A percentile compares a stretch with the other conserved stretches of the same genome.
phyloP scores from a whole-genome alignment of 306 rosid species.

The Benincasa hispida region DNA sequence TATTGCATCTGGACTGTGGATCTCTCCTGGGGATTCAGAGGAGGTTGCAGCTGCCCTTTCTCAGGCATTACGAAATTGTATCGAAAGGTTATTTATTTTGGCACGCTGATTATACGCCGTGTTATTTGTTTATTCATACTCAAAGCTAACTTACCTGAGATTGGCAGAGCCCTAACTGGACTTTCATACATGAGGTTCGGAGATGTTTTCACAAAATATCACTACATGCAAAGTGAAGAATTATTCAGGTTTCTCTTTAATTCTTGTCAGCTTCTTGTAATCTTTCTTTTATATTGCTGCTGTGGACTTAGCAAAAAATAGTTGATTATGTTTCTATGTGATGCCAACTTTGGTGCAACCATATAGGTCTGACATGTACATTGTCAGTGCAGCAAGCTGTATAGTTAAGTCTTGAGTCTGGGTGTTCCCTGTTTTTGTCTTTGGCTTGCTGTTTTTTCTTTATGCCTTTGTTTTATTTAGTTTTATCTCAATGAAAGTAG shows the following conservation, averaged over 20 bases:
- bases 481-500: not conserved
- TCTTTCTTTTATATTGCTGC: not conserved
- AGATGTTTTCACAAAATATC: constrained; percentile 80
- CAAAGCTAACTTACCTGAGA: constrained; percentile 17
- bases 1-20: constrained; percentile 85
- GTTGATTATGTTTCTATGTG: not conserved
- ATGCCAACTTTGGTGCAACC: not conserved
- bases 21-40: constrained; percentile 96
- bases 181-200: constrained; percentile 84
- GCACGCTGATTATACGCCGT: not conserved
- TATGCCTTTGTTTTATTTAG: not conserved
- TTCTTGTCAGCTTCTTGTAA: constrained; percentile 4
- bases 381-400: not conserved
- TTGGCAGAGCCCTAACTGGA: constrained; percentile 60
- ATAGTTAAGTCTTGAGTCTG: not conserved
- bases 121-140: constrained; percentile 8
- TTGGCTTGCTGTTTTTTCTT: not conserved
- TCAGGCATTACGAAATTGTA: constrained; percentile 76
- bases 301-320: not conserved
- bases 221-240: constrained; percentile 64
- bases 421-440: not conserved
- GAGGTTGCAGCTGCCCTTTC: constrained; percentile 94
- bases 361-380: not conserved
- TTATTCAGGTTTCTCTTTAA: constrained; percentile 44
- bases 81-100: constrained; percentile 54